Conservation (phyloP, 768 basidiomycete species). For the Leccinum variicolor region DNA sequence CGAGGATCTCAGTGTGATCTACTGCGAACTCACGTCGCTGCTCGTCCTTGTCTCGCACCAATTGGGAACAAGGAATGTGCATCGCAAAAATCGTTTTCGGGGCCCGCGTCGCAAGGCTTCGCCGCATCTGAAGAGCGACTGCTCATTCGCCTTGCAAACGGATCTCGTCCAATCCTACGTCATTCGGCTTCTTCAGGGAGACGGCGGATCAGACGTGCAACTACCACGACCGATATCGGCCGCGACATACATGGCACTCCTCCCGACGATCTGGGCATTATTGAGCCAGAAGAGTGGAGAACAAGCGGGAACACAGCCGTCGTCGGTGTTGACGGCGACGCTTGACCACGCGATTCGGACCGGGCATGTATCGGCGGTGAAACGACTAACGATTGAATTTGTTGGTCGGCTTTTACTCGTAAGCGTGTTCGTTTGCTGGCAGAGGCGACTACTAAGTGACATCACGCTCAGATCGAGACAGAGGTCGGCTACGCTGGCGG, state of each 20-base stretch:
- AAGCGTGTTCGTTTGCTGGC: constrained; percentile 15
- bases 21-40: constrained; percentile 73
- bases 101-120: constrained; percentile 13
- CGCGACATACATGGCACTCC: constrained; percentile 57
- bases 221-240: constrained; percentile 52
- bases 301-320: constrained; percentile 16
- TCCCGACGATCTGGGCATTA: constrained; percentile 79
- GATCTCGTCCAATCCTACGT: constrained; percentile 61
- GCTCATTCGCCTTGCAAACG: constrained; percentile 37
- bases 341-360: constrained; percentile 64
- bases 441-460: constrained; percentile 2
- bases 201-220: constrained; percentile 38
- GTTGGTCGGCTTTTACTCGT: constrained; percentile 70
- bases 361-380: constrained; percentile 58
- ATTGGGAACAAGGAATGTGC: constrained; percentile 5
- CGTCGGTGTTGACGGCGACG: constrained; percentile 45
- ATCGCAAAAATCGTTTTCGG: constrained; percentile 9
- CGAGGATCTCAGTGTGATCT: constrained; percentile 71
- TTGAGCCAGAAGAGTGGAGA: constrained; percentile 45
- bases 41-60: constrained; percentile 40
- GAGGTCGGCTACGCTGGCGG: constrained; percentile 50
- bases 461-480: constrained; percentile 51
- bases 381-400: constrained; percentile 72
- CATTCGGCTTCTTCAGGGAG: constrained; percentile 52
- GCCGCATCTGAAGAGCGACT: constrained; percentile 14